Evolutionary conservation across 352 stramenopile genomes (phyloP).

Genomic region (Globisporangium middletonii): DNA sequence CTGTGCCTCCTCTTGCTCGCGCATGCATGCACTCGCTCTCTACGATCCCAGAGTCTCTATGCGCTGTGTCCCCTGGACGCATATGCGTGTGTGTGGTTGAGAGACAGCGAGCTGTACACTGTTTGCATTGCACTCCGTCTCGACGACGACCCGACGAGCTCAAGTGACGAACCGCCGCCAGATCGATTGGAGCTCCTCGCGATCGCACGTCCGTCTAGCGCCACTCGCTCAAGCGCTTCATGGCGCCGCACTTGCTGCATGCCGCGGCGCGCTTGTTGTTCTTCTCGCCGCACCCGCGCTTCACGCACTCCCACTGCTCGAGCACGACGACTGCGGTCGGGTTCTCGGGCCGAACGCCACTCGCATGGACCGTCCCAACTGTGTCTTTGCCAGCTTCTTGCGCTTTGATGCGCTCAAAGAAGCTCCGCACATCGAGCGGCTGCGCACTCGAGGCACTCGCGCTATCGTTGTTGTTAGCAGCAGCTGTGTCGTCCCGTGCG

Average conservation of each 20-base stretch:
- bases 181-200: no score
- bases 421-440: constrained; percentile 32
- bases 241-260: constrained; percentile 71
- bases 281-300: constrained; percentile 53
- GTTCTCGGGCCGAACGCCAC: constrained; percentile 23
- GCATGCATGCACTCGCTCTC: no score
- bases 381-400: constrained; percentile 53
- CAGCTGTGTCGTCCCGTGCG: neutral
- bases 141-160: no score
- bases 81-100: no score
- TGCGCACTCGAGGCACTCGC: neutral
- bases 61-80: no score
- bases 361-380: constrained; percentile 57
- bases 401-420: constrained; percentile 59
- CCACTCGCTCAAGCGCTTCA: constrained; percentile 78
- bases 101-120: no score
- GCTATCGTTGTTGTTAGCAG: neutral
- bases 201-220: constrained; percentile 19
- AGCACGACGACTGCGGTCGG: constrained; percentile 21
- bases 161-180: no score
- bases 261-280: constrained; percentile 56
- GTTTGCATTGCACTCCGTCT: no score
- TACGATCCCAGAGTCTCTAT: no score
- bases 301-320: constrained; percentile 69
- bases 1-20: no score